These are phyloP conservation scores for Eutrema salsugineum DNA, from an alignment of 441 rosid species.

Conservation along the genomic window DNA sequence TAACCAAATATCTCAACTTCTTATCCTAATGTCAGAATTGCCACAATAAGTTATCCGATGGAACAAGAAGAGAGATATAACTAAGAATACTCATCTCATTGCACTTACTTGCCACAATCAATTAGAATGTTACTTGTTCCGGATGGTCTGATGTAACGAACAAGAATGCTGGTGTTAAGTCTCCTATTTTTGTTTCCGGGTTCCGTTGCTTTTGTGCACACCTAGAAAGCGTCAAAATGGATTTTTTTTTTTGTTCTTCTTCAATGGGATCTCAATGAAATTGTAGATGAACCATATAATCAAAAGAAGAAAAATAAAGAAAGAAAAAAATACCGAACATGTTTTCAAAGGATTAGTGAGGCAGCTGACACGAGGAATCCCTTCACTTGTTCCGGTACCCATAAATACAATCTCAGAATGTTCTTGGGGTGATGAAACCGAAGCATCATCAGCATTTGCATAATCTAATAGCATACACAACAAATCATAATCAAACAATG, in stretches of 20 bases:
- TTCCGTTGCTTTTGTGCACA: slow-evolving; percentile 74
- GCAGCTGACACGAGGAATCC: slow-evolving; percentile 92
- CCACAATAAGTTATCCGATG: neutral
- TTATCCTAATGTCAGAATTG: neutral
- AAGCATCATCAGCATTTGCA: slow-evolving; percentile 29
- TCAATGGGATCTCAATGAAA: neutral
- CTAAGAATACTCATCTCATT: neutral
- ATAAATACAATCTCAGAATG: slow-evolving; percentile 65
- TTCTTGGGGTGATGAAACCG: slow-evolving; percentile 25
- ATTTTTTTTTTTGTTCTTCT: neutral
- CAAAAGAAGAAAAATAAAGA: neutral
- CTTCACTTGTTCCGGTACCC: slow-evolving; percentile 94
- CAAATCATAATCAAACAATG: neutral
- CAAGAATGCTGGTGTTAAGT: slow-evolving; percentile 74
- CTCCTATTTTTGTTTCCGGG: slow-evolving; percentile 78
- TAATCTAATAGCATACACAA: slow-evolving; percentile 41
- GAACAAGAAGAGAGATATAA: neutral
- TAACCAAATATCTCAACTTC: neutral
- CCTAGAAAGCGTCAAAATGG: slow-evolving; percentile 40
- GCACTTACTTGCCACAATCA: slow-evolving; percentile 92
- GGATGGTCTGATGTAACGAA: slow-evolving; percentile 50
- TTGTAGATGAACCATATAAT: neutral
- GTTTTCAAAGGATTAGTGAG: slow-evolving; percentile 69
- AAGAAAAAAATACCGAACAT: slow-evolving; percentile 56
- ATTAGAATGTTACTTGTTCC: slow-evolving; percentile 62